Evolutionary conservation across 352 stramenopile species (phyloP).

Genomic region (Thalassiosira hispida): DNA sequence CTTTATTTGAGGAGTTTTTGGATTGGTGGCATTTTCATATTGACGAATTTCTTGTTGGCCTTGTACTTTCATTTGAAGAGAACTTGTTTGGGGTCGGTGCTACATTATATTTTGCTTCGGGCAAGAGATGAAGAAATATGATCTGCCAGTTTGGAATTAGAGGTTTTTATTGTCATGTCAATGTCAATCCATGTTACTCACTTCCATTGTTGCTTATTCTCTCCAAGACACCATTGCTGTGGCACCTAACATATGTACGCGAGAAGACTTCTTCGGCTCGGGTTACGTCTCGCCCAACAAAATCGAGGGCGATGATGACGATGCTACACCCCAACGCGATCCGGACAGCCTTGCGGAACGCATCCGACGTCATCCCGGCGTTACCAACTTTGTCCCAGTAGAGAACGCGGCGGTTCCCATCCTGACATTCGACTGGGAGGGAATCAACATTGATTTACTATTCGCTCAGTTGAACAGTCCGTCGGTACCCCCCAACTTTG

Average conservation of each 20-base stretch:
- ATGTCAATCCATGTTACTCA: too few species aligned
- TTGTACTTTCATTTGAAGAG: too few species aligned
- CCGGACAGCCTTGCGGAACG: slow-evolving; percentile 84
- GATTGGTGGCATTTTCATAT: too few species aligned
- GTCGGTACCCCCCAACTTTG: slow-evolving; percentile 85
- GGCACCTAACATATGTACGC: slow-evolving; percentile 92
- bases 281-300: slow-evolving; percentile 47
- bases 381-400: slow-evolving; percentile 89
- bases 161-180: too few species aligned
- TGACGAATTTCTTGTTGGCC: too few species aligned
- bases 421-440: slow-evolving; percentile 98
- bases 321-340: slow-evolving; percentile 47
- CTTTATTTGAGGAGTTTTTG: too few species aligned
- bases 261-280: slow-evolving; percentile 95
- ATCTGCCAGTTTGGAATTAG: too few species aligned
- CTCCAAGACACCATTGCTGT: slow-evolving; percentile 98
- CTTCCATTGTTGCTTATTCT: too few species aligned
- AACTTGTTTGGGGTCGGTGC: too few species aligned
- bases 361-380: slow-evolving; percentile 92
- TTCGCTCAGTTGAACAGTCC: slow-evolving; percentile 93
- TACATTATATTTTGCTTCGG: too few species aligned
- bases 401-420: slow-evolving; percentile 93
- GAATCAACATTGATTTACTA: slow-evolving; percentile 98
- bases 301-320: slow-evolving; percentile 62
- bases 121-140: too few species aligned